A percentile compares a stretch with the other conserved stretches of the same genome.
These are phyloP conservation scores for Domatiomyces catenatus DNA, from an alignment of 2,329 filamentous ascomycete genomes.

Conservation along the genomic window DNA sequence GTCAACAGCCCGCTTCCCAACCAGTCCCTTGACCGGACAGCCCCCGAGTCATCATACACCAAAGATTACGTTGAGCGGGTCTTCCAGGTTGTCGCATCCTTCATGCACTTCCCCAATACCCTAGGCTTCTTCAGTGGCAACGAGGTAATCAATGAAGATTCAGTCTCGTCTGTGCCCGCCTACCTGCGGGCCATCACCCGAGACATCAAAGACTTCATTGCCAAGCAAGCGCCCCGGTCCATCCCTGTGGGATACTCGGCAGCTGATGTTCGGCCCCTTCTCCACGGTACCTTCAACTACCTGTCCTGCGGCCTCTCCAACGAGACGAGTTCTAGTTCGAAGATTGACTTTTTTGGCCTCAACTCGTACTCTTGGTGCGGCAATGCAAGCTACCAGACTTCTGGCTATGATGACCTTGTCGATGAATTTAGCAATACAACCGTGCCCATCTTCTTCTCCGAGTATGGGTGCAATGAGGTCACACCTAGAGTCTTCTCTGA, in stretches of 20 bases:
- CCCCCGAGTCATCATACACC: conserved; percentile 41
- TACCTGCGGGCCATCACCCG: conserved; percentile 50
- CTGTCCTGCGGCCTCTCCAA: conserved; percentile 40
- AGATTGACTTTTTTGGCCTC: conserved; percentile 49
- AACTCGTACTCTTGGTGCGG: conserved; percentile 59
- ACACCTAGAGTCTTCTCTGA: conserved; percentile 44
- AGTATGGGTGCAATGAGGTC: conserved; percentile 50
- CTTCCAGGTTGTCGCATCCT: conserved; percentile 49
- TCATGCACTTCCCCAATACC: conserved; percentile 51
- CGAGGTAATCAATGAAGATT: conserved; percentile 51
- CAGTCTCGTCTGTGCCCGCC: conserved; percentile 36
- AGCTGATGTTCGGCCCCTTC: conserved; percentile 46
- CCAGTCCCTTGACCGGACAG: conserved; percentile 40
- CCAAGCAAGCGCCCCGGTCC: conserved; percentile 38
- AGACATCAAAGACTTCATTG: conserved; percentile 54
- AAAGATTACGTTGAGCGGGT: conserved; percentile 41
- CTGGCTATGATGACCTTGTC: conserved; percentile 42
- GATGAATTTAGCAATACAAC: conserved; percentile 43
- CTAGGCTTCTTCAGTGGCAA: conserved; percentile 54
- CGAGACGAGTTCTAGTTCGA: conserved; percentile 36
- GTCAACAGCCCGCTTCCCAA: conserved; percentile 46
- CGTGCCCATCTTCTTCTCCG: conserved; percentile 51
- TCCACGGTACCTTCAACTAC: conserved; percentile 46
- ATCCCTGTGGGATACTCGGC: conserved; percentile 57
- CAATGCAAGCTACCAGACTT: conserved; percentile 37